Base-by-base conservation (phyloP, 1,284 basidiomycete species). In the Cryptococcus sp. region DNA sequence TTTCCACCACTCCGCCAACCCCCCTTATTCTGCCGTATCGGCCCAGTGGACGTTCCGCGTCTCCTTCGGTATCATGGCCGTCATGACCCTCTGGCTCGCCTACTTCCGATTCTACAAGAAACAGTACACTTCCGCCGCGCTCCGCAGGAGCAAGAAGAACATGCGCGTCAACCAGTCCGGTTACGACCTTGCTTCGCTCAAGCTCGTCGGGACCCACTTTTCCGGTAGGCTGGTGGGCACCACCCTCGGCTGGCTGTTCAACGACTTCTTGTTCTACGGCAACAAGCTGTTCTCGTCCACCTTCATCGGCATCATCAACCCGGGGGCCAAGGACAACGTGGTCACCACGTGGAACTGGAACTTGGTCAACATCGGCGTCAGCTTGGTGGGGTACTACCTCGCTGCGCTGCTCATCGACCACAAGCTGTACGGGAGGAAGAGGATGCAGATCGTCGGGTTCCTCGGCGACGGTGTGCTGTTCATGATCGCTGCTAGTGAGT, bases 391-490 rank as follows among this genome's bases (percentile, higher is more conserved):
- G 8, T 82, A 83, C 73, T 83, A 83, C 72, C 57, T 81, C 42
- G 80, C 80, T 21, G 80, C 81, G n/a, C 52, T 82, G 36, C 64
- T 82, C 35, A 80, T 83, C 66, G 82, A 83, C 71, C 78, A 82
- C 78, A 83, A 82, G 75, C 71, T 78, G 52, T 73, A 72, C 67
- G 78, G 78, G 54, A 66, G 77, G 52, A 70, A 71, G 56, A 67
- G 75, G 46, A 81, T 82, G 80, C 81, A 82, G 68, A 74, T 73
- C 37, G 68, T 81, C 61, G 81, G 80, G 3, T 81, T 82, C 72
- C 65, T 79, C 49, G 69, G 74, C 57, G 76, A 79, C 59, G 80
- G 78, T 61, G 70, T 81, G 53, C 69, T 79, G 46, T 79, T 80
- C 71, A 69, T 77, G 50, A 69, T 76, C 60, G 60, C 61, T 53